phyloP scores from a whole-genome alignment of 2,329 filamentous ascomycete species.

The Neofusicoccum sp. region DNA sequence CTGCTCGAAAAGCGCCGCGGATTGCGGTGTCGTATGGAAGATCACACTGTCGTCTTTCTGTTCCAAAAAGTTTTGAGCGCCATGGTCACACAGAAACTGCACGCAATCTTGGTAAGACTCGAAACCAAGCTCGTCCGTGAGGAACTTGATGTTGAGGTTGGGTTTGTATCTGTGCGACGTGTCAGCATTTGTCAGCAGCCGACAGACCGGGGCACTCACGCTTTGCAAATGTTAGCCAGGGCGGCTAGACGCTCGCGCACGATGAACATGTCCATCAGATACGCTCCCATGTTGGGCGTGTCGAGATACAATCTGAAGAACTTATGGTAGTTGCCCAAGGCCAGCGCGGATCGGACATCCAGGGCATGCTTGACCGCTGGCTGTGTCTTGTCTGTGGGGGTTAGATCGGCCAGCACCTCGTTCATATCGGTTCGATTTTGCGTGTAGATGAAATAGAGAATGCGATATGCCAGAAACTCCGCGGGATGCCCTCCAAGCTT shows the following conservation, averaged over 20 bases:
- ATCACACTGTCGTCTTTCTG: conserved; percentile 62
- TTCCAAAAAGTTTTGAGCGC: conserved; percentile 74
- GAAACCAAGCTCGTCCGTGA: conserved; percentile 95
- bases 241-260: conserved; percentile 89
- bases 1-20: conserved; percentile 66
- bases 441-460: conserved; percentile 98
- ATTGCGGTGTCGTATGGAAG: conserved; percentile 48
- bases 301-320: conserved; percentile 97
- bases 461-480: conserved; percentile 99
- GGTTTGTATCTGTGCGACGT: conserved; percentile 75
- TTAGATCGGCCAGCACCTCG: conserved; percentile 98
- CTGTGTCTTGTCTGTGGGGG: conserved; percentile 89
- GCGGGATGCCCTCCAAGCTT: conserved; percentile 85
- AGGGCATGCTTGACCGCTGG: conserved; percentile 86
- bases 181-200: neutral
- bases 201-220: conserved; percentile 61
- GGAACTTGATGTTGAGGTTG: conserved; percentile 83
- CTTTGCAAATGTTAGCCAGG: conserved; percentile 89
- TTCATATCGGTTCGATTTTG: conserved; percentile 98
- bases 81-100: conserved; percentile 84
- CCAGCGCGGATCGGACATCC: conserved; percentile 85
- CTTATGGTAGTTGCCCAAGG: conserved; percentile 93
- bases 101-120: conserved; percentile 88
- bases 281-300: conserved; percentile 95
- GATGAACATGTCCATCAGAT: conserved; percentile 99